Conservation (phyloP, 305 asterid genomes). For the Rubia tinctorum region DNA sequence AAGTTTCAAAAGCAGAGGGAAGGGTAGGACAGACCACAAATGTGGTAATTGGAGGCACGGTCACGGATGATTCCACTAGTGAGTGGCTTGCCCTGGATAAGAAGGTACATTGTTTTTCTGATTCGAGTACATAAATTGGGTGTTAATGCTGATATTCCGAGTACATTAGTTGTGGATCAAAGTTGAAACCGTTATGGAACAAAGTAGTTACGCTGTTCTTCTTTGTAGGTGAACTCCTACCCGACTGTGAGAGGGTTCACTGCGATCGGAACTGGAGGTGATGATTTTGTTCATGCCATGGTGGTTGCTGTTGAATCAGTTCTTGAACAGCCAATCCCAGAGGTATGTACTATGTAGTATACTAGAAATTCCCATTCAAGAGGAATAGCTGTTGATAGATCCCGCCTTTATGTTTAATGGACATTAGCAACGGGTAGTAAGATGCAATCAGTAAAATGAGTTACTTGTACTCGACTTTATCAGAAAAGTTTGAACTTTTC, state of each 20-base stretch:
- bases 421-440: neutral
- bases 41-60: constrained; percentile 92
- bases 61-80: constrained; percentile 70
- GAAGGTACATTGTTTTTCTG: constrained; percentile 48
- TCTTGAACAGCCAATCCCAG: constrained; percentile 68
- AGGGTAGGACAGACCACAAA: constrained; percentile 98
- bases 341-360: constrained; percentile 35
- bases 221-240: constrained; percentile 75
- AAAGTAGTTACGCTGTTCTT: constrained; percentile 9
- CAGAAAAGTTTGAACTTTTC: neutral
- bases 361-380: neutral
- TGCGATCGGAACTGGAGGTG: constrained; percentile 97
- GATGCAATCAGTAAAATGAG: neutral
- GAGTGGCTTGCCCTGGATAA: constrained; percentile 91
- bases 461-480: neutral
- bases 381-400: neutral
- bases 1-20: constrained; percentile 88
- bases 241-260: constrained; percentile 96
- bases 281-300: constrained; percentile 96
- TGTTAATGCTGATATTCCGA: too few species aligned
- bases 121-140: neutral
- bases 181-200: constrained; percentile 19
- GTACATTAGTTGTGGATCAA: too few species aligned
- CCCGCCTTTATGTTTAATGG: neutral
- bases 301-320: constrained; percentile 96